Evolutionary conservation across 2,329 filamentous ascomycete genomes (phyloP).

Genomic region (Ceratocystis smalleyi): DNA sequence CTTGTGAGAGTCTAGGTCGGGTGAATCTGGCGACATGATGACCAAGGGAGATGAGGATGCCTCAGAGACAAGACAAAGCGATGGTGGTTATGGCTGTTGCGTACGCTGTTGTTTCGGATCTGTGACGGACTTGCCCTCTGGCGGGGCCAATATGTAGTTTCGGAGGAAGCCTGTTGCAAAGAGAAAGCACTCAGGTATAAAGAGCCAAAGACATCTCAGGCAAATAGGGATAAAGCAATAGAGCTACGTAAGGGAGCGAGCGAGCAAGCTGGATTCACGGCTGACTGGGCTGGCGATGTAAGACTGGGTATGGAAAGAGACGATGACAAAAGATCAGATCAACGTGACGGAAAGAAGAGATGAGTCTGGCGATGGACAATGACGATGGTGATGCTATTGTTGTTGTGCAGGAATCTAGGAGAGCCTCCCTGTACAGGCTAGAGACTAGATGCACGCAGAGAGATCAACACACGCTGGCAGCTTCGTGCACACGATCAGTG

Average conservation of each 20-base stretch:
- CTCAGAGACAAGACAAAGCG: not conserved
- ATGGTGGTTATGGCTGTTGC: not conserved
- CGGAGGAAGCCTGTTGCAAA: not conserved
- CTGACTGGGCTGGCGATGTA: not conserved
- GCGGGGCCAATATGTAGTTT: not conserved
- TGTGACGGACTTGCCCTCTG: not conserved
- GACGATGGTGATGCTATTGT: not conserved
- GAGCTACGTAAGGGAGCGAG: not conserved
- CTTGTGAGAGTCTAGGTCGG: conserved; percentile 8
- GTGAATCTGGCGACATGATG: not conserved
- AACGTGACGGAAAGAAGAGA: not conserved
- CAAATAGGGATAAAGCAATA: not conserved
- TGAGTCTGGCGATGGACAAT: not conserved
- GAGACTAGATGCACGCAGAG: too few species aligned
- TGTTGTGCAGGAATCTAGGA: not conserved
- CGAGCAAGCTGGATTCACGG: too few species aligned
- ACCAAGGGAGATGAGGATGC: not conserved
- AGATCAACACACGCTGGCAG: too few species aligned
- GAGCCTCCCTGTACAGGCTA: not conserved
- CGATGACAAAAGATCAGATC: not conserved
- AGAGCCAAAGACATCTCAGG: not conserved
- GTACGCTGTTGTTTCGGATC: not conserved
- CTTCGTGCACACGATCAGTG: too few species aligned
- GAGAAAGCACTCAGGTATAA: not conserved
- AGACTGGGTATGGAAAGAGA: not conserved